Conservation (phyloP, 2,329 filamentous ascomycete species). For the Fusarium drepaniforme region DNA sequence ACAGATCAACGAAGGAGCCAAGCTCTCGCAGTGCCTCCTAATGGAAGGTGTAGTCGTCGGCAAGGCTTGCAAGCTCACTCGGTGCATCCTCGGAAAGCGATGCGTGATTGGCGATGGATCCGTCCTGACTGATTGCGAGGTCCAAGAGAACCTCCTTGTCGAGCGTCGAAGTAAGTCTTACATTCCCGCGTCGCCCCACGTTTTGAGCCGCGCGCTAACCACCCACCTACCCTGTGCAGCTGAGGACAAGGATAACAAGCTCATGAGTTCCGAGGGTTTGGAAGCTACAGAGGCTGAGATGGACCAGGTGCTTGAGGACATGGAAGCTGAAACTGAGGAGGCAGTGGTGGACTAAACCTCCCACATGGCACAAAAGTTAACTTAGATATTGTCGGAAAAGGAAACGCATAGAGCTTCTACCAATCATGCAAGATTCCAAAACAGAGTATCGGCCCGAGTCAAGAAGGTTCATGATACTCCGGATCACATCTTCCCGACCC, state of each 20-base stretch:
- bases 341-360: conserved; percentile 40
- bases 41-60: conserved; percentile 94
- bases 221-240: conserved; percentile 54
- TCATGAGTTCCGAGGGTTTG: conserved; percentile 76
- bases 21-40: conserved; percentile 86
- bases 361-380: conserved; percentile 2
- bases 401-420: conserved; percentile 4
- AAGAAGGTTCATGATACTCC: not conserved
- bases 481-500: not conserved
- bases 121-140: conserved; percentile 88
- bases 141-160: conserved; percentile 89
- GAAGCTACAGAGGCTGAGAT: conserved; percentile 74
- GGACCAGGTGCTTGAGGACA: conserved; percentile 62
- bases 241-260: conserved; percentile 75
- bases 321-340: conserved; percentile 51
- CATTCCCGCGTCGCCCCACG: not conserved
- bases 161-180: conserved; percentile 78
- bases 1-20: conserved; percentile 86
- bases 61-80: conserved; percentile 85
- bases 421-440: not conserved
- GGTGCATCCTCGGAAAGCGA: conserved; percentile 86
- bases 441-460: not conserved
- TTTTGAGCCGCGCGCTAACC: conserved; percentile 19
- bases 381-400: conserved; percentile 3
- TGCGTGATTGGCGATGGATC: conserved; percentile 86